Conservation (phyloP, 192 early-diverging fungal species). For the Entomortierella chlamydospora region DNA sequence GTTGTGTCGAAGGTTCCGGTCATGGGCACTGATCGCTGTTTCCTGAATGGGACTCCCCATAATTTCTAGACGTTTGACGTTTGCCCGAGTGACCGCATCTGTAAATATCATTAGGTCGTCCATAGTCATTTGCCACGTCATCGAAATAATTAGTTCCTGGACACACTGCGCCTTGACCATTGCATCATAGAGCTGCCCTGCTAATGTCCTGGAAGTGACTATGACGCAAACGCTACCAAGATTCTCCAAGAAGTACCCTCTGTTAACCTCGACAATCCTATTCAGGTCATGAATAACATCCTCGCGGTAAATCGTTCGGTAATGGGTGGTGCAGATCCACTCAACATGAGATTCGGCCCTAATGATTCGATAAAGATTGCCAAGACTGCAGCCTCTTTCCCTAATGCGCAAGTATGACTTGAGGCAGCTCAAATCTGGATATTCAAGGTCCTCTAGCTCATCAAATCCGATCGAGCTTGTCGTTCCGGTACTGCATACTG, state of each 20-base stretch:
- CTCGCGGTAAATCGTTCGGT: slow-evolving; percentile 2
- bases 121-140: too few relatives aligned
- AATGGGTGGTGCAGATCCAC: slow-evolving; percentile 28
- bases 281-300: background rate
- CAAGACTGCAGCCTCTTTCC: background rate
- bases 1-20: too few relatives aligned
- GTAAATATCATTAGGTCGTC: too few relatives aligned
- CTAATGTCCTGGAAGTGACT: too few relatives aligned
- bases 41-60: too few relatives aligned
- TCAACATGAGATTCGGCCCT: slow-evolving; percentile 18
- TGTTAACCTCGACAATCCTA: background rate
- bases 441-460: background rate
- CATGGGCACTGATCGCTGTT: too few relatives aligned
- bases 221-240: too few relatives aligned
- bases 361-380: slow-evolving; percentile 14
- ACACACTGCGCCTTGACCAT: too few relatives aligned
- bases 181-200: too few relatives aligned
- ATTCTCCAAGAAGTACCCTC: background rate
- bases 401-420: slow-evolving; percentile 5
- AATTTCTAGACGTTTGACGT: too few relatives aligned
- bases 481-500: background rate
- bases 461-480: background rate
- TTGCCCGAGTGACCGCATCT: too few relatives aligned
- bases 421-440: slow-evolving; percentile 9
- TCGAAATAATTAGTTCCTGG: too few relatives aligned